Conservation (phyloP, 345 rosid genomes). For the Anacardium occidentale region DNA sequence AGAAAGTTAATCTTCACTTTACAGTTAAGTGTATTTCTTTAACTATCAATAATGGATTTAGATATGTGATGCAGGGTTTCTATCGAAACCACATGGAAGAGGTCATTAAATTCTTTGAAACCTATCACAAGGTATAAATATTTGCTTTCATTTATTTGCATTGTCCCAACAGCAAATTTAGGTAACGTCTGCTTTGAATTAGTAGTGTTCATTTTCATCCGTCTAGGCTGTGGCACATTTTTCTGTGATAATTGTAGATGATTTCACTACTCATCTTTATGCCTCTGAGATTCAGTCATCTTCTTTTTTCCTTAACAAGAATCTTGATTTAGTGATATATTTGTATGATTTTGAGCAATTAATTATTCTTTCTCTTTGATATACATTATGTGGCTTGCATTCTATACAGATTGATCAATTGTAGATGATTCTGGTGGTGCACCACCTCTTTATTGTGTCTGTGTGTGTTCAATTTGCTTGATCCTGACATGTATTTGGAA, state of each 20-base stretch:
- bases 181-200: background rate
- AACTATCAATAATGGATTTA: background rate
- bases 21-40: background rate
- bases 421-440: too few relatives aligned
- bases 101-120: constrained; percentile 85
- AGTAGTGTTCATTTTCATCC: background rate
- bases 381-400: background rate
- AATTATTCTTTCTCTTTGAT: background rate
- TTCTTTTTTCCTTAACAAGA: background rate
- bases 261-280: background rate
- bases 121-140: constrained; percentile 67
- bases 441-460: too few relatives aligned
- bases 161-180: background rate
- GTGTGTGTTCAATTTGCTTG: too few relatives aligned
- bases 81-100: constrained; percentile 95
- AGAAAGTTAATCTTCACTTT: constrained; percentile 19
- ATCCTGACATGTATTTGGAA: too few relatives aligned
- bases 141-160: background rate
- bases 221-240: background rate
- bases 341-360: background rate
- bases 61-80: constrained; percentile 62
- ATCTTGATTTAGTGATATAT: background rate
- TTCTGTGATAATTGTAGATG: background rate
- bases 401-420: background rate
- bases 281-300: background rate